Evolutionary conservation across 2,329 filamentous ascomycete species (phyloP).

Genomic region (Pezicula carpinea): DNA sequence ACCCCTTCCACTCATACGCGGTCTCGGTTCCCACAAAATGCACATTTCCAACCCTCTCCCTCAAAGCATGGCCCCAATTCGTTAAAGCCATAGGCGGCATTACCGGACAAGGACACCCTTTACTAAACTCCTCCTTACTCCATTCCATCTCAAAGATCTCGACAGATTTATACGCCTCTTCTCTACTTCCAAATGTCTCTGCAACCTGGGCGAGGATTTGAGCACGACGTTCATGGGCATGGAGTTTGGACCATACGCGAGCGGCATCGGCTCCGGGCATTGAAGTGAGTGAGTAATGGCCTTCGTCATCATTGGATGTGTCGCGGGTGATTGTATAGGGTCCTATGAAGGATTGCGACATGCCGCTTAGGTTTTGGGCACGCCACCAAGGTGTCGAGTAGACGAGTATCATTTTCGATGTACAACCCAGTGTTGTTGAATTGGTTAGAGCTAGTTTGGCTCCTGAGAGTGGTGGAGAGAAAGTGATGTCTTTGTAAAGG

Average conservation of each 20-base stretch:
- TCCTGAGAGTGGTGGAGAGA: constrained; percentile 39
- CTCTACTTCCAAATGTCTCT: not conserved
- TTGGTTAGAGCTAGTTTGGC: constrained; percentile 31
- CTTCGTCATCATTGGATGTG: constrained; percentile 30
- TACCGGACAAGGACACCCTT: constrained; percentile 31
- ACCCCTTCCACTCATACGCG: constrained; percentile 44
- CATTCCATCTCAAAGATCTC: constrained; percentile 15
- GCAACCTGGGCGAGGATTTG: constrained; percentile 31
- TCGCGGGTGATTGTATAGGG: constrained; percentile 37
- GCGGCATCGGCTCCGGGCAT: constrained; percentile 33
- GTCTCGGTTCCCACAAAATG: constrained; percentile 48
- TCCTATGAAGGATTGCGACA: constrained; percentile 33
- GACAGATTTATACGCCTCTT: not conserved
- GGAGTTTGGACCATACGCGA: constrained; percentile 29
- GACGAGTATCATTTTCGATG: constrained; percentile 36
- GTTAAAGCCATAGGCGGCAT: constrained; percentile 27
- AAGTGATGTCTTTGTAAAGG: constrained; percentile 39
- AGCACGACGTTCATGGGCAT: constrained; percentile 23
- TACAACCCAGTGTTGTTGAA: constrained; percentile 36
- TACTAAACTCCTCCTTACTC: constrained; percentile 24
- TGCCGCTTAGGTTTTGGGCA: constrained; percentile 30
- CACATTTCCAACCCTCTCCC: constrained; percentile 32
- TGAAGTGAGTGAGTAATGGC: constrained; percentile 32
- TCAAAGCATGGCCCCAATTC: constrained; percentile 23
- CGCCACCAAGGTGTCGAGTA: constrained; percentile 12